Evolutionary conservation across 2,329 filamentous ascomycete species (phyloP).

Genomic region (Fusarium algeriense): DNA sequence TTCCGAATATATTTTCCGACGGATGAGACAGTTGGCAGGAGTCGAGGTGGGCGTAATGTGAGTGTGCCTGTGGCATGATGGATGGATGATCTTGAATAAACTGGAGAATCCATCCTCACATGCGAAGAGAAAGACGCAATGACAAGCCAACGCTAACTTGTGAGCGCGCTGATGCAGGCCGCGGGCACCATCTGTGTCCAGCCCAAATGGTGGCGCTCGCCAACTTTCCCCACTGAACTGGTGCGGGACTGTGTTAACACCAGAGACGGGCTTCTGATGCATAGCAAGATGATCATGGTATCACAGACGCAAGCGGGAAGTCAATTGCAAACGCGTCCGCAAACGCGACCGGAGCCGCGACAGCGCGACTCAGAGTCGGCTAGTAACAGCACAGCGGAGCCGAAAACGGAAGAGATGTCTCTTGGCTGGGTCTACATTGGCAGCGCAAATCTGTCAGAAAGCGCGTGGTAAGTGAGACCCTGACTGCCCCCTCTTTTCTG

Average conservation of each 20-base stretch:
- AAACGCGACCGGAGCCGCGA: constrained; percentile 30
- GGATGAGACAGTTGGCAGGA: constrained; percentile 72
- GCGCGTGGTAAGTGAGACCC: constrained; percentile 77
- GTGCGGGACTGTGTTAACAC: constrained; percentile 82
- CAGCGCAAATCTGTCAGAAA: constrained; percentile 92
- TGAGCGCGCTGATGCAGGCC: constrained; percentile 61
- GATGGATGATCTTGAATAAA: constrained; percentile 25
- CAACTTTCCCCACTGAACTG: constrained; percentile 77
- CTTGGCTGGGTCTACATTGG: constrained; percentile 86
- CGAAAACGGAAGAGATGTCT: constrained; percentile 40
- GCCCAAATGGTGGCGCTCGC: constrained; percentile 75
- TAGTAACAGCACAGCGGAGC: constrained; percentile 20
- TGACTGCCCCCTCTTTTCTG: constrained; percentile 28
- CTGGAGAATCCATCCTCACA: constrained; percentile 30
- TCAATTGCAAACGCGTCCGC: constrained; percentile 26
- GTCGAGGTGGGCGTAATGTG: constrained; percentile 72
- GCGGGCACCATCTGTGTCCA: constrained; percentile 89
- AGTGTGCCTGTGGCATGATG: constrained; percentile 28
- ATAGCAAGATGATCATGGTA: constrained; percentile 81
- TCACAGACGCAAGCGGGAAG: constrained; percentile 29
- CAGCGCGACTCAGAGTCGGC: constrained; percentile 20
- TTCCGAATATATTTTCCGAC: constrained; percentile 88
- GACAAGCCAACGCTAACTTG: constrained; percentile 41
- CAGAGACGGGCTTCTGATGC: constrained; percentile 80
- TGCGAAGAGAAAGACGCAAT: constrained; percentile 29